These are phyloP conservation scores for Mycosphaerella arachidis DNA, from an alignment of 2,329 filamentous ascomycete genomes.

Conservation along the genomic window DNA sequence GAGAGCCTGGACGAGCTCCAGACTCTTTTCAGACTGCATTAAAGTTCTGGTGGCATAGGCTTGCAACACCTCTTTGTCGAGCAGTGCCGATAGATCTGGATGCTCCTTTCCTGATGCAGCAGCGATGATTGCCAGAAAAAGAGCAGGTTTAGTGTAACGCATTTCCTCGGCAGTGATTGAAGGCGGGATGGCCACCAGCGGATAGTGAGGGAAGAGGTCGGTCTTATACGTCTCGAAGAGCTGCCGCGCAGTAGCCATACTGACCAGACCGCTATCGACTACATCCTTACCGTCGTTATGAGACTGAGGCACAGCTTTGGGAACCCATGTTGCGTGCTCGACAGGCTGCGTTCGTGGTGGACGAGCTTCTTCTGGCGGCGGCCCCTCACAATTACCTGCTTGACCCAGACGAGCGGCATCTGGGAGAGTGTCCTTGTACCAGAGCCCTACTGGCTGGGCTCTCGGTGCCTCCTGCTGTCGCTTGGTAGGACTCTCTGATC, in stretches of 20 bases:
- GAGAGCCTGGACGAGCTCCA: conserved; percentile 50
- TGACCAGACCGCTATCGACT: conserved; percentile 58
- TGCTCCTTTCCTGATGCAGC: conserved; percentile 56
- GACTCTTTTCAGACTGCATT: conserved; percentile 47
- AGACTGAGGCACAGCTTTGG: conserved; percentile 6
- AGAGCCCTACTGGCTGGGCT: conserved; percentile 6
- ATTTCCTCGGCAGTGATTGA: conserved; percentile 53
- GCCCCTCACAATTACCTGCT: conserved; percentile 5
- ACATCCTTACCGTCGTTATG: conserved; percentile 31
- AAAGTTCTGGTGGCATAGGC: conserved; percentile 48
- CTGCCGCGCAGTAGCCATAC: conserved; percentile 50
- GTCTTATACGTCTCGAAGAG: conserved; percentile 58
- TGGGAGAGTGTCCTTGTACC: conserved; percentile 9
- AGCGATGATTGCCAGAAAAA: conserved; percentile 69
- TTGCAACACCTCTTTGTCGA: conserved; percentile 48
- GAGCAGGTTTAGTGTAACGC: conserved; percentile 55
- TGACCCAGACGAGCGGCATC: conserved; percentile 2
- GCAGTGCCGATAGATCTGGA: conserved; percentile 39
- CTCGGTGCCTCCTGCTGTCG: not conserved
- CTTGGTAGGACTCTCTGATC: not conserved
- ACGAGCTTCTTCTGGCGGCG: not conserved
- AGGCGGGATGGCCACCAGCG: conserved; percentile 57
- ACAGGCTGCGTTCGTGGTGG: not conserved
- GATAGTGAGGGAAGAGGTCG: conserved; percentile 58
- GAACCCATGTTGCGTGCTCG: conserved; percentile 10